Percentiles rank a stretch among this genome's conserved stretches.
These are phyloP conservation scores for Rhynchosporium secalis DNA, from an alignment of 2,329 filamentous ascomycete genomes.

Conservation along the genomic window DNA sequence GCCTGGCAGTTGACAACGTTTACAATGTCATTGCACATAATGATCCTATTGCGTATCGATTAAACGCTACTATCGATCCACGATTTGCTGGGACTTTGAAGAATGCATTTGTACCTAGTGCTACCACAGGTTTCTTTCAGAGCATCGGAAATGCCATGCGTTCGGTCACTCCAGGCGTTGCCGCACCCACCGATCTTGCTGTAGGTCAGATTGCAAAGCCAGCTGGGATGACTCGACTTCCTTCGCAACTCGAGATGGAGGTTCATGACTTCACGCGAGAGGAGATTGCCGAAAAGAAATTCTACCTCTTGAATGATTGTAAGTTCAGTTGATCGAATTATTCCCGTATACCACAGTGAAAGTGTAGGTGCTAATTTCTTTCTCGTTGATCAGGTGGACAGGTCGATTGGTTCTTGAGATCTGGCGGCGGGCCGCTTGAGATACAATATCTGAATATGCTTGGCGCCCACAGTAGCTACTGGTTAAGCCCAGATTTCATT, in stretches of 20 bases:
- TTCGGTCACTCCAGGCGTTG: conserved; percentile 57
- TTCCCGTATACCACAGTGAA: not conserved
- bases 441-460: conserved; percentile 98
- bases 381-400: conserved; percentile 56
- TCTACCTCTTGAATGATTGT: conserved; percentile 88
- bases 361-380: not conserved
- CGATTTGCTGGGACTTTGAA: conserved; percentile 76
- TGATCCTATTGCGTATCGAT: conserved; percentile 81
- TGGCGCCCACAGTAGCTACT: conserved; percentile 92
- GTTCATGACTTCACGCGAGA: conserved; percentile 93
- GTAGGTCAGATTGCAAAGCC: conserved; percentile 40
- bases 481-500: conserved; percentile 85
- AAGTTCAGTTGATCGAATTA: not conserved
- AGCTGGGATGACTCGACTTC: conserved; percentile 48
- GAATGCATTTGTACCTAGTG: conserved; percentile 75
- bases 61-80: conserved; percentile 87
- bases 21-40: conserved; percentile 82
- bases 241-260: conserved; percentile 80
- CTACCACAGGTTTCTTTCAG: conserved; percentile 63
- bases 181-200: conserved; percentile 40
- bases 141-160: conserved; percentile 64
- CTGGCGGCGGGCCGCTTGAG: conserved; percentile 82
- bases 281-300: conserved; percentile 87
- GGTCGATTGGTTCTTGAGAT: conserved; percentile 84
- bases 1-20: conserved; percentile 89